phyloP scores from a whole-genome alignment of 768 basidiomycete species.

The Tephrocybe sp. region DNA sequence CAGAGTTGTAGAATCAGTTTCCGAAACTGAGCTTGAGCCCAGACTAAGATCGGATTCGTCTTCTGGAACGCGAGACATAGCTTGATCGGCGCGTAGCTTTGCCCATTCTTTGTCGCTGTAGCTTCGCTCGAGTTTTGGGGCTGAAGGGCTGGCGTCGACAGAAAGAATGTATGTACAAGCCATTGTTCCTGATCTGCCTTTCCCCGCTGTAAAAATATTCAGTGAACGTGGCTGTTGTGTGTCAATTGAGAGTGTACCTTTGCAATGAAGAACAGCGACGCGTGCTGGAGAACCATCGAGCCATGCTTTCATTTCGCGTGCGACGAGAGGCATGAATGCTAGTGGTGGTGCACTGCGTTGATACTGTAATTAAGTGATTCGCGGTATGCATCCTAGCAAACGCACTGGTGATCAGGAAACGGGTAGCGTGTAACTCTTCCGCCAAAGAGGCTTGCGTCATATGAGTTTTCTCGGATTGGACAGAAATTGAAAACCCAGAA shows the following conservation, averaged over 20 bases:
- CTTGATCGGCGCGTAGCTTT: conserved; percentile 42
- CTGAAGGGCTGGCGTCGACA: conserved; percentile 42
- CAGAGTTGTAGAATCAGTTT: background rate
- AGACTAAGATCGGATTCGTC: conserved; percentile 30
- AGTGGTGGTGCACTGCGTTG: conserved; percentile 52
- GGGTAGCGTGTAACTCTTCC: conserved; percentile 81
- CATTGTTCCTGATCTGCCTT: conserved; percentile 84
- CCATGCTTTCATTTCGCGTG: conserved; percentile 75
- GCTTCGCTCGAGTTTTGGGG: conserved; percentile 47
- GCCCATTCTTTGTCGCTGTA: conserved; percentile 48
- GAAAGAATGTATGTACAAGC: conserved; percentile 81
- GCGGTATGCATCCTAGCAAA: conserved; percentile 11
- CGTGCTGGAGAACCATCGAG: conserved; percentile 59
- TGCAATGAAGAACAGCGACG: conserved; percentile 84
- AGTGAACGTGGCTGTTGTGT: background rate
- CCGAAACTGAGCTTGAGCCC: background rate
- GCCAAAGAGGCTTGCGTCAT: conserved; percentile 64
- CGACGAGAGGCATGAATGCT: conserved; percentile 66
- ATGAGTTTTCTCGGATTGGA: conserved; percentile 77
- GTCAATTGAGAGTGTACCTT: conserved; percentile 45
- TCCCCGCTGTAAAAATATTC: conserved; percentile 49
- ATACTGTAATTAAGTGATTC: background rate
- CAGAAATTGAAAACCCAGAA: conserved; percentile 92
- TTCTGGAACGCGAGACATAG: conserved; percentile 44
- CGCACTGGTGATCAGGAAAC: conserved; percentile 88